Conservation (phyloP, 2,329 filamentous ascomycete species). For the Orbilia brochopaga region DNA sequence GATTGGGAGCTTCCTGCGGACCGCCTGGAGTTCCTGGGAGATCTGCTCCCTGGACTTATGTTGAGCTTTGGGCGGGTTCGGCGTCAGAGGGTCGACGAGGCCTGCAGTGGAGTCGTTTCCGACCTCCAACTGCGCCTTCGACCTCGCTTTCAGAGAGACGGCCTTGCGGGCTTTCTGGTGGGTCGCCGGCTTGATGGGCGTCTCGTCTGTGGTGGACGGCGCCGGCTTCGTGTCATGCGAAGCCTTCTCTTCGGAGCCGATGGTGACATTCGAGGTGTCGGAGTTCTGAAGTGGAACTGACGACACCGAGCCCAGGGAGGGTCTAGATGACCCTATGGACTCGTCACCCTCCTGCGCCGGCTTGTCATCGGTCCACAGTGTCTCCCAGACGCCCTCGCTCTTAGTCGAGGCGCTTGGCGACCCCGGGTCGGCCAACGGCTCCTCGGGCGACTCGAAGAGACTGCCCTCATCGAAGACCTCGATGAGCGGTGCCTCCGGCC, state of each 20-base stretch:
- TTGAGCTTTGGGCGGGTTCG: conserved; percentile 17
- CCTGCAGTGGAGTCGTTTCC: conserved; percentile 43
- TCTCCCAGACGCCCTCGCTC: conserved; percentile 41
- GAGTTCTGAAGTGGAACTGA: conserved; percentile 7
- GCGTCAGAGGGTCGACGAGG: conserved; percentile 40
- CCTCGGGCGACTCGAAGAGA: conserved; percentile 16
- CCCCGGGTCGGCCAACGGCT: not conserved
- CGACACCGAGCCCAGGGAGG: conserved; percentile 20
- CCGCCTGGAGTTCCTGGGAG: conserved; percentile 42
- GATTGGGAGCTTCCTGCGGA: conserved; percentile 76
- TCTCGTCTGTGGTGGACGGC: not conserved
- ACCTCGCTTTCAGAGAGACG: conserved; percentile 14
- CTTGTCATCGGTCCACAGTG: conserved; percentile 18
- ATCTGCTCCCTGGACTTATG: conserved; percentile 32
- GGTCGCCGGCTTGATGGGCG: not conserved
- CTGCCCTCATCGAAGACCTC: not conserved
- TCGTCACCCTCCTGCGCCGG: conserved; percentile 3
- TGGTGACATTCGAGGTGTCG: conserved; percentile 24
- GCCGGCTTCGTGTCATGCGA: conserved; percentile 12
- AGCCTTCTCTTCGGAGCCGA: conserved; percentile 14
- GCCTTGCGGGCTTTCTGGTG: conserved; percentile 27
- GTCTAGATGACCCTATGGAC: conserved; percentile 24
- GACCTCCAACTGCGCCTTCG: conserved; percentile 26
- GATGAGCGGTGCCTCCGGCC: no score
- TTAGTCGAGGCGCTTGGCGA: conserved; percentile 11